Conservation (phyloP, 768 basidiomycete species). For the Phlebiopsis flavidoalba region DNA sequence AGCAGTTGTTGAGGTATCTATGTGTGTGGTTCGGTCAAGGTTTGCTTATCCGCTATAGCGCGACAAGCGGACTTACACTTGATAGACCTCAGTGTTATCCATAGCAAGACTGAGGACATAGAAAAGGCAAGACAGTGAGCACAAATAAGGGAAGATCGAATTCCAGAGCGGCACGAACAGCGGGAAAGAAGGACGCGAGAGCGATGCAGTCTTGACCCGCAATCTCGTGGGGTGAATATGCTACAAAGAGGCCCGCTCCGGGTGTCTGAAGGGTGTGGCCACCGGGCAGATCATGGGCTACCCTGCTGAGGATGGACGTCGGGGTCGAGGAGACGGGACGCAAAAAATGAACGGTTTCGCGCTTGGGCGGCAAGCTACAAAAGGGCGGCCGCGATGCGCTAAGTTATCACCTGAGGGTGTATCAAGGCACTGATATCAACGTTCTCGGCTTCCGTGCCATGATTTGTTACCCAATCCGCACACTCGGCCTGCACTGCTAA, state of each 20-base stretch:
- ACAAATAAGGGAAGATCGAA: no score
- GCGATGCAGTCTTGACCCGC: no score
- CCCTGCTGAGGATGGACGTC: neutral
- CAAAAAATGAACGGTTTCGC: neutral
- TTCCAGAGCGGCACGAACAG: no score
- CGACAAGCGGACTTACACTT: neutral
- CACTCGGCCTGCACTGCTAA: no score
- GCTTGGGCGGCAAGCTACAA: no score
- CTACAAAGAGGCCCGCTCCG: neutral
- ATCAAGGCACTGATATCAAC: neutral
- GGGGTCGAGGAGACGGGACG: neutral
- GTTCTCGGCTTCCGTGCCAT: no score
- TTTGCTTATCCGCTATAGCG: neutral
- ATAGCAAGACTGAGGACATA: neutral
- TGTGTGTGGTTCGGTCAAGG: neutral
- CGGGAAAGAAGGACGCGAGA: no score
- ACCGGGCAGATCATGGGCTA: neutral
- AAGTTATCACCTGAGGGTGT: neutral
- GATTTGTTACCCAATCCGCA: no score
- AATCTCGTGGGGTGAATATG: neutral
- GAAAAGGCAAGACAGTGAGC: neutral
- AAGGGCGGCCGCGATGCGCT: no score
- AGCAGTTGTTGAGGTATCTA: slow-evolving; percentile 5
- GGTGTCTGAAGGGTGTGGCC: neutral
- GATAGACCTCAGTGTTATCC: neutral